phyloP scores from a whole-genome alignment of 352 stramenopile genomes.

The Phytopythium ostracodes region DNA sequence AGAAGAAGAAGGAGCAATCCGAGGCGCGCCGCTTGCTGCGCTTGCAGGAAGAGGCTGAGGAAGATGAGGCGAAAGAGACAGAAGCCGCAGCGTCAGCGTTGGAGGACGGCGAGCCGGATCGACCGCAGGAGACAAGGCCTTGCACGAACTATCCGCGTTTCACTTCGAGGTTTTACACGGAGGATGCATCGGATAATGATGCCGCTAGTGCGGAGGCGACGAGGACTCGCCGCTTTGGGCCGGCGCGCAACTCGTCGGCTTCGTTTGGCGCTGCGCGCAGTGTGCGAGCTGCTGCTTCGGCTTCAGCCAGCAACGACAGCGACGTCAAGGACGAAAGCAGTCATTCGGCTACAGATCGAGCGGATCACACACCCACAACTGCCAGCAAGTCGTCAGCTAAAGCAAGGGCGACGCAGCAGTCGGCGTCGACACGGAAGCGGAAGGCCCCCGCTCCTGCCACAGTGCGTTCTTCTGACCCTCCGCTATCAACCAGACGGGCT shows the following conservation, averaged over 20 bases:
- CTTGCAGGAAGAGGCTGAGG: conserved; percentile 41
- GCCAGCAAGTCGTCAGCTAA: conserved; percentile 1
- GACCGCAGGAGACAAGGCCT: neutral
- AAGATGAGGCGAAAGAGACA: conserved; percentile 1
- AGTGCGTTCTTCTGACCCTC: neutral
- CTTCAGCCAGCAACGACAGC: neutral
- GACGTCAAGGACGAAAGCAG: neutral
- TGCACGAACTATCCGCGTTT: neutral
- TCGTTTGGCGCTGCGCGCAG: neutral
- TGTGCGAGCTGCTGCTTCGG: neutral
- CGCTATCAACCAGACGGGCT: neutral
- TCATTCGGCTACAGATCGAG: neutral
- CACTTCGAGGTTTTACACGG: conserved; percentile 1
- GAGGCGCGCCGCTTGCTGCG: conserved; percentile 50
- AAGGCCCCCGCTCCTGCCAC: conserved; percentile 10
- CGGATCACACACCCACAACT: neutral
- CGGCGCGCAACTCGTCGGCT: conserved; percentile 3
- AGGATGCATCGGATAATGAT: conserved; percentile 10
- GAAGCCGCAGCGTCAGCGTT: neutral
- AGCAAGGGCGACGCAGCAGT: neutral
- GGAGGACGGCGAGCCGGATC: conserved; percentile 19
- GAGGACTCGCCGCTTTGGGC: conserved; percentile 14
- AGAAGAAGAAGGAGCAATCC: conserved; percentile 57
- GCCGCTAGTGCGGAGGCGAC: conserved; percentile 16
- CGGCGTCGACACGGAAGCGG: conserved; percentile 16